Evolutionary conservation across 768 basidiomycete genomes (phyloP), one percentile per base, ranked within the genome.

Genomic region (Dacryopinax spathularia): DNA sequence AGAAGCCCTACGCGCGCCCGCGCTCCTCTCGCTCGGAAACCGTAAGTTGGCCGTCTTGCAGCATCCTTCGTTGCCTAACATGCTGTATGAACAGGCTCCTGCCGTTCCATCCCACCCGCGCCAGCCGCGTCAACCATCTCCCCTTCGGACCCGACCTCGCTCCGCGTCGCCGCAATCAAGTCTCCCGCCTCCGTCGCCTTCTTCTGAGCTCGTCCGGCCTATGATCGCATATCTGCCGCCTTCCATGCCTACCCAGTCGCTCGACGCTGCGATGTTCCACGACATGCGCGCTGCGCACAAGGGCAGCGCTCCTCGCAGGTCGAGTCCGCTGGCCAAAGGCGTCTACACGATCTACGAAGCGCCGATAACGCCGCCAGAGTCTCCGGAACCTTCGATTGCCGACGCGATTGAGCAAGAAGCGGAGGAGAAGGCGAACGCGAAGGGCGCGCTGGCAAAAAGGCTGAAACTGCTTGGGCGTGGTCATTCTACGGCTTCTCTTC

Each of bases 41-140:
- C 9, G 48, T 56, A 56, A 10, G 48, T 29, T 20, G 48, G 13
- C 6, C 25, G 5, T 25, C 29, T 10, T 31, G 48, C 31, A n/a
- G n/a, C n/a, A n/a, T n/a, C n/a, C n/a, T n/a, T n/a, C n/a, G n/a
- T 44, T 9, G 9, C 43, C 25, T 29, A 56, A 27, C 25, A 29
- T 3, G 10, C 10, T 27, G 18, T 56, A 27, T n/a, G n/a, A 27
- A 56, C 20, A 56, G 48, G 48, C 48, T 13, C 48, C 48, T 13
- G 48, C 48, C 22, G 5, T 15, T 10, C 5, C 31, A 29, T 27
- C 48, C 10, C 12, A 44, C 13, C 25, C 43, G 48, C 48, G 48
- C 48, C 13, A 56, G 48, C 48, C 48, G 48, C 48, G 48, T 56
- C 48, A 56, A 56, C 48, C 48, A 29, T 56, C 48, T 29, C 48